Percentiles rank a stretch among this genome's conserved stretches.
Conservation (phyloP, 1,284 basidiomycete species). For the Ceratobasidium sp. region DNA sequence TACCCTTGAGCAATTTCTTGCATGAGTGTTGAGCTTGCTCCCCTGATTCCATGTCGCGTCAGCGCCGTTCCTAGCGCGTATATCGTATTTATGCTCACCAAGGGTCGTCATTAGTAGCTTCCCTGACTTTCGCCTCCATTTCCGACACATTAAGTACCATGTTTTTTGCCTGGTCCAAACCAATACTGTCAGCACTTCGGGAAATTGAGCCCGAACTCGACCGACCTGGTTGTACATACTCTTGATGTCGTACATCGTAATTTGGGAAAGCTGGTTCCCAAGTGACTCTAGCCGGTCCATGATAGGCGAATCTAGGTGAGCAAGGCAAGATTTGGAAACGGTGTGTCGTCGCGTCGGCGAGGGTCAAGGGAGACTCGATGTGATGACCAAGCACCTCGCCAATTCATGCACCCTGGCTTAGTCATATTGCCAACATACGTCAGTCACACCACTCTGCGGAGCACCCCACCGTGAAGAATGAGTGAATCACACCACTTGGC, state of each 20-base stretch:
- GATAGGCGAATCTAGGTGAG: conserved; percentile 4
- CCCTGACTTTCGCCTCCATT: conserved; percentile 96
- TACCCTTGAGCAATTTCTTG: conserved; percentile 97
- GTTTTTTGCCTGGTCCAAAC: conserved; percentile 75
- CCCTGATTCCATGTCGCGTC: conserved; percentile 61
- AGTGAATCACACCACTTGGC: no score
- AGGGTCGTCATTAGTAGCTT: conserved; percentile 97
- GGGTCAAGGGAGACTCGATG: conserved; percentile 23
- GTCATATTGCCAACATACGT: background rate
- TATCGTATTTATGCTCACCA: conserved; percentile 65
- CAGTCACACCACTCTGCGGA: no score
- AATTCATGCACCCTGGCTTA: background rate
- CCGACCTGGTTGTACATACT: conserved; percentile 88
- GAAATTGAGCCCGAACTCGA: background rate
- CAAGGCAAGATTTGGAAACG: background rate
- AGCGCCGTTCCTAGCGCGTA: background rate
- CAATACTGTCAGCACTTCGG: conserved; percentile 13
- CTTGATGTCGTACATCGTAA: conserved; percentile 92
- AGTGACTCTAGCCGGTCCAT: conserved; percentile 65
- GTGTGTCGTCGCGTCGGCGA: conserved; percentile 13
- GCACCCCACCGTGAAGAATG: no score
- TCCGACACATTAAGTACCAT: conserved; percentile 94
- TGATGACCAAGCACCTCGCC: conserved; percentile 1
- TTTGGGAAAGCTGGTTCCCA: conserved; percentile 69
- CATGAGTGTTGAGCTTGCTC: conserved; percentile 97